Base-by-base conservation (phyloP, 1,139 yeast genomes). In the Yamadazyma sp. region DNA sequence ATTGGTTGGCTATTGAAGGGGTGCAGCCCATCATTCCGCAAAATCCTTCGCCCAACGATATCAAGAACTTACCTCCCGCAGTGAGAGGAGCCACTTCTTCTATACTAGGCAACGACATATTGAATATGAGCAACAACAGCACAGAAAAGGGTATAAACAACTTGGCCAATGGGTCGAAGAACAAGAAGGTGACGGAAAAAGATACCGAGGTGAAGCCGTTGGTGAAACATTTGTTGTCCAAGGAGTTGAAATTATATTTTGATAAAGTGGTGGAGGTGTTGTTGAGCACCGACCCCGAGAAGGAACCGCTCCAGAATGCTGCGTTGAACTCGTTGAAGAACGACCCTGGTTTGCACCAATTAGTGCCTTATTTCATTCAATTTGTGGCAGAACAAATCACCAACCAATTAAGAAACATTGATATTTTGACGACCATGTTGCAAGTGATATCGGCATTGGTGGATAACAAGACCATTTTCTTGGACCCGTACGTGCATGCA, bases 1-100 rank as follows among this genome's bases (percentile, higher is more conserved):
- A 94, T 61, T 94, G 99, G 98, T 73, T 94, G 31, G 98, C 98
- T 1, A 87, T 94, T 43, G 99, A 94, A 64, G 99, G 99, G 39
- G 96, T 94, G 3, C 99, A 94, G 58, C 98, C 99, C 1, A 85
- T 94, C 38, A 92, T 94, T 42, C 95, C 97, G 1, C 98, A 94
- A 63, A 94, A 94, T 64, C 99, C 99, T 26, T 78, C 86, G 33
- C 80, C 91, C 17, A 74, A 82, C 31, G 95, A 85, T 51, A 80
- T 85, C 41, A 81, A 79, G 55, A 71, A 73, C 38, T 59, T 83
- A 17, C 83, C 87, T 31, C 85, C 91, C 2, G 69, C 79, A 14
- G 73, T 79, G 31, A 69, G 94, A 54, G 94, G 94, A 33, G 87
- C 91, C 5, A 80, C 86, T 10, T 64, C 73, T 4, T 64, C 76